These are phyloP conservation scores for Sugiyamaella lignohabitans DNA, from an alignment of 805 yeast genomes.

Conservation along the genomic window DNA sequence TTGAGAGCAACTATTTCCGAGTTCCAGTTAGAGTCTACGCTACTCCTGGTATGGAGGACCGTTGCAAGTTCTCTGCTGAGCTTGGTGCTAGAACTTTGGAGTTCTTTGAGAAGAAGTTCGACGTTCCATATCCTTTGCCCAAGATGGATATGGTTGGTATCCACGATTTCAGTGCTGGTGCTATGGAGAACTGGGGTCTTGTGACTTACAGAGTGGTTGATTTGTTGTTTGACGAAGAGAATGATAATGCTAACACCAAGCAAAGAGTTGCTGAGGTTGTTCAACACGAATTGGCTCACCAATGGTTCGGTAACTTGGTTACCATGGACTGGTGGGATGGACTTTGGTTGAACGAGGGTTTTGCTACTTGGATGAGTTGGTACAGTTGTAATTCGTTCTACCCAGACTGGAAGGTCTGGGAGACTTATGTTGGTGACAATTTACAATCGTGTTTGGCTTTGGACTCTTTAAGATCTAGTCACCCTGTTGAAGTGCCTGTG, in stretches of 20 bases:
- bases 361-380: slow-evolving; percentile 82
- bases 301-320: slow-evolving; percentile 85
- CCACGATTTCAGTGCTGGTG: slow-evolving; percentile 75
- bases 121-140: slow-evolving; percentile 70
- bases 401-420: slow-evolving; percentile 79
- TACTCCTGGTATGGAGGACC: slow-evolving; percentile 57
- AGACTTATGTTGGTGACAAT: slow-evolving; percentile 69
- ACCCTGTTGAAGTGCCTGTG: slow-evolving; percentile 81
- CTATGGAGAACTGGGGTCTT: slow-evolving; percentile 90
- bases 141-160: slow-evolving; percentile 75
- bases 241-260: slow-evolving; percentile 52
- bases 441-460: slow-evolving; percentile 68
- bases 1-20: slow-evolving; percentile 48
- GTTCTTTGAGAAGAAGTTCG: slow-evolving; percentile 61
- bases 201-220: slow-evolving; percentile 62
- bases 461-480: slow-evolving; percentile 66
- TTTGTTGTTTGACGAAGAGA: slow-evolving; percentile 60
- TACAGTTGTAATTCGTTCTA: slow-evolving; percentile 59
- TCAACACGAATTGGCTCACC: slow-evolving; percentile 83
- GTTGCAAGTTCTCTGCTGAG: slow-evolving; percentile 58
- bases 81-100: slow-evolving; percentile 56
- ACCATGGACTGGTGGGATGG: slow-evolving; percentile 96
- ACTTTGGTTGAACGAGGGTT: slow-evolving; percentile 84
- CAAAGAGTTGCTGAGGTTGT: slow-evolving; percentile 77
- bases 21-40: slow-evolving; percentile 67